Percentiles rank a stretch among this genome's conserved stretches.
Evolutionary conservation across 805 yeast species (phyloP).

Genomic region (Cyberlindnera amylophila): DNA sequence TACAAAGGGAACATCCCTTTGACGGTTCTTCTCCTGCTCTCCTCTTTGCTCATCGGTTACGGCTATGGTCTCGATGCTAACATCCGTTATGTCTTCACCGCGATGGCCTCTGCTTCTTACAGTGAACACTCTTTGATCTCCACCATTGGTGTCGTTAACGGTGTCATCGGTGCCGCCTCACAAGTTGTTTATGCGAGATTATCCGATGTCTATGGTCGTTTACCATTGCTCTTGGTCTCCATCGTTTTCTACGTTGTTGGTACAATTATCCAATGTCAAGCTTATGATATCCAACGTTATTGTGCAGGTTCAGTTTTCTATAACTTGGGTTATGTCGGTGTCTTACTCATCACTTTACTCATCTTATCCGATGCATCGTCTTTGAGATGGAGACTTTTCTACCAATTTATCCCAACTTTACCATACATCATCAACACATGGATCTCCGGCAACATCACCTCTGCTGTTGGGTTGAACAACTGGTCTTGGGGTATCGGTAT

Average conservation of each 20-base stretch:
- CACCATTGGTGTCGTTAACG: constrained; percentile 53
- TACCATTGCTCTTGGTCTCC: constrained; percentile 45
- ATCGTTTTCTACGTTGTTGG: constrained; percentile 58
- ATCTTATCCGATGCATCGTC: constrained; percentile 64
- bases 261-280: constrained; percentile 59
- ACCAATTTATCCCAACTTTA: constrained; percentile 60
- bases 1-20: constrained; percentile 32
- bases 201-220: constrained; percentile 62
- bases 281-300: constrained; percentile 50
- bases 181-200: constrained; percentile 61
- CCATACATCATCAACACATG: constrained; percentile 78
- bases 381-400: constrained; percentile 66
- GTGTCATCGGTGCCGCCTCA: constrained; percentile 65
- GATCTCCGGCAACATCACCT: constrained; percentile 60
- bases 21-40: constrained; percentile 37
- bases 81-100: constrained; percentile 46
- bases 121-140: constrained; percentile 51
- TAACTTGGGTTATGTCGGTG: constrained; percentile 58
- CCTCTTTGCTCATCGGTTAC: constrained; percentile 48
- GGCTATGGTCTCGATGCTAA: constrained; percentile 53
- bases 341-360: constrained; percentile 51
- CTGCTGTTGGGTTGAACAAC: constrained; percentile 30
- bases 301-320: constrained; percentile 63
- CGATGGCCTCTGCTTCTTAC: constrained; percentile 54
- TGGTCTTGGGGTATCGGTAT: constrained; percentile 79